Conservation (phyloP, 768 basidiomycete genomes). For the Serpula lacrymans region DNA sequence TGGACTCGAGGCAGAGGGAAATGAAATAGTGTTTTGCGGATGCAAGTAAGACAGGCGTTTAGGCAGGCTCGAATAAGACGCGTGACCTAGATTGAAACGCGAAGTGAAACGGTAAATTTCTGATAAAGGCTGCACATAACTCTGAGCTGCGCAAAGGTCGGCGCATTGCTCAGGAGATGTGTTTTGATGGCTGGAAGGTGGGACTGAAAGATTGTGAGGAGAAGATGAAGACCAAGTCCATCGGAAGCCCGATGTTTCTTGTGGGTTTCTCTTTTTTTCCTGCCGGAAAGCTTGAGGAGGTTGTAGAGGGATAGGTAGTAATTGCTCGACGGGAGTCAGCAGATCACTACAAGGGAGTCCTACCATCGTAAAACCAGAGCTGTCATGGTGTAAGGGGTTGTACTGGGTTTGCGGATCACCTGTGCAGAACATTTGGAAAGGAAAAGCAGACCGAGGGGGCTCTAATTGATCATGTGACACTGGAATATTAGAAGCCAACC, state of each 20-base stretch:
- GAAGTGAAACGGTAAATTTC: slow-evolving; percentile 6
- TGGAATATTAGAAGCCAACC: slow-evolving; percentile 28
- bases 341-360: slow-evolving; percentile 8
- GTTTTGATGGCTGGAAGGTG: background rate
- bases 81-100: slow-evolving; percentile 6
- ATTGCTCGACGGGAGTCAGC: slow-evolving; percentile 26
- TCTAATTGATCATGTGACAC: slow-evolving; percentile 16
- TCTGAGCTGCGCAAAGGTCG: slow-evolving; percentile 8
- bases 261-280: slow-evolving; percentile 10
- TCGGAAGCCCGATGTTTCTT: slow-evolving; percentile 3
- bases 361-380: slow-evolving; percentile 3
- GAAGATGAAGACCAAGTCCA: slow-evolving; percentile 18
- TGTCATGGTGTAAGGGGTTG: slow-evolving; percentile 13
- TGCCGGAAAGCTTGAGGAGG: slow-evolving; percentile 20
- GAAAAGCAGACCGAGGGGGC: slow-evolving; percentile 10
- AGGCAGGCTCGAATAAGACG: slow-evolving; percentile 9
- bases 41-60: slow-evolving; percentile 7
- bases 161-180: slow-evolving; percentile 2
- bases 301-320: slow-evolving; percentile 20
- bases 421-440: slow-evolving; percentile 10
- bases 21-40: background rate
- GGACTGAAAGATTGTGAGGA: slow-evolving; percentile 5
- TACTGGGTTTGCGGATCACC: slow-evolving; percentile 14
- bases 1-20: slow-evolving; percentile 5
- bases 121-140: slow-evolving; percentile 7